phyloP scores from a whole-genome alignment of 805 yeast genomes.

The Candida orba region DNA sequence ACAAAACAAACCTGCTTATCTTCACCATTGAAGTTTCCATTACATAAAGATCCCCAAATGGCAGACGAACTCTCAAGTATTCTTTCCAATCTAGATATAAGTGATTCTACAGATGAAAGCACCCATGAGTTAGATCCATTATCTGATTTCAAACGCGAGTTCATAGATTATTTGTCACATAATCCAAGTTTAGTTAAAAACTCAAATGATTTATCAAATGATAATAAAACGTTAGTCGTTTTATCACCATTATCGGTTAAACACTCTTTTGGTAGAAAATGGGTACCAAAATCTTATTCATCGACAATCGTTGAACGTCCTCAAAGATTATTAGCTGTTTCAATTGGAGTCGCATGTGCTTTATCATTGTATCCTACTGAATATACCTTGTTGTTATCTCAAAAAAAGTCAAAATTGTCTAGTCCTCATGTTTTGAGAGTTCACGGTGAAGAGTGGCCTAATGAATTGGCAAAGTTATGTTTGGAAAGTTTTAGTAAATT shows the following conservation, averaged over 20 bases:
- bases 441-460: conserved; percentile 74
- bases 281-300: conserved; percentile 65
- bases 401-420: conserved; percentile 40
- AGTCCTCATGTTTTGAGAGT: conserved; percentile 58
- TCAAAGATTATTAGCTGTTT: conserved; percentile 65
- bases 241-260: conserved; percentile 63
- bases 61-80: conserved; percentile 15
- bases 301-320: conserved; percentile 78
- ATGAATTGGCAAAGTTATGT: conserved; percentile 50
- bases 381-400: conserved; percentile 42
- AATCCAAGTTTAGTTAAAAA: conserved; percentile 30
- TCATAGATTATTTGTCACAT: conserved; percentile 34
- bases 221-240: conserved; percentile 50
- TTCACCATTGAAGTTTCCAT: too few species aligned
- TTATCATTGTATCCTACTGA: conserved; percentile 57
- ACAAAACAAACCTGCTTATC: too few species aligned
- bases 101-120: conserved; percentile 2
- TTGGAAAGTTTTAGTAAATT: conserved; percentile 49
- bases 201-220: conserved; percentile 30
- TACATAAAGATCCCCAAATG: not conserved
- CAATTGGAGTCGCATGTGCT: conserved; percentile 76
- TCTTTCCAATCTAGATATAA: conserved; percentile 15
- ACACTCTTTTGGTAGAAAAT: conserved; percentile 66
- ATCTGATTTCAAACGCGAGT: conserved; percentile 35
- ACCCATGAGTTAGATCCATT: conserved; percentile 22